Base-by-base conservation (phyloP, 1,284 basidiomycete genomes). In the Pyrrhoderma noxium region DNA sequence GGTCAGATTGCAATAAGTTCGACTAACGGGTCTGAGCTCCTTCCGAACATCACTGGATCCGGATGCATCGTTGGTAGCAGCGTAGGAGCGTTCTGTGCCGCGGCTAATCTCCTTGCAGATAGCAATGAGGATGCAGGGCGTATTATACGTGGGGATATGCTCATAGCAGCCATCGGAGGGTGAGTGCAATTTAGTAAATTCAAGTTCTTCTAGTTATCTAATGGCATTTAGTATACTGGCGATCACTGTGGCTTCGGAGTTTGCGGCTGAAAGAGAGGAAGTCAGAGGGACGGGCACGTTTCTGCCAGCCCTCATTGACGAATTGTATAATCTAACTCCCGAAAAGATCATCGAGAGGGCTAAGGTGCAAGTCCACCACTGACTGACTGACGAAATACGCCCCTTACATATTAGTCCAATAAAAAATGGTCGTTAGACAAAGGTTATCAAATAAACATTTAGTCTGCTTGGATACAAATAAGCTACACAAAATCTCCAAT, bases 241-340 rank as follows among this genome's bases (percentile, higher is more conserved):
- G 0, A 72, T 93, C 61, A 95, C 85, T 1, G 71, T 96, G 34
- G 93, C 92, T 2, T 82, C 89, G 8, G 90, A 97, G 67, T 62
- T 82, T 5, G 93, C 93, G 0, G 86, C 80, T 0, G 65, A 65
- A n/a, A 73, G 82, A 42, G 61, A 70, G 1, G 80, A 85, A 54
- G 89, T 95, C 21, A 74, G 72, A 45, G 94, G 93, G 0, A 85
- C 91, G 3, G 92, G 91, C 39, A 89, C 91, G 0, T 96, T 97
- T 71, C 68, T 95, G 19, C 76, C 89, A 16, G 90, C 86, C 0
- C 70, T 97, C 49, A 86, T 97, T 36, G 93, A 97, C 62, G 84
- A 85, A 60, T 69, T 95, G 43, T 83, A 79, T 59, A 67, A 72
- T 11, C 66, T 93, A 50, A 77, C 74, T 4, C 72, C 82, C 0